Conservation (phyloP, 768 basidiomycete genomes). For the Dioszegia hungarica region DNA sequence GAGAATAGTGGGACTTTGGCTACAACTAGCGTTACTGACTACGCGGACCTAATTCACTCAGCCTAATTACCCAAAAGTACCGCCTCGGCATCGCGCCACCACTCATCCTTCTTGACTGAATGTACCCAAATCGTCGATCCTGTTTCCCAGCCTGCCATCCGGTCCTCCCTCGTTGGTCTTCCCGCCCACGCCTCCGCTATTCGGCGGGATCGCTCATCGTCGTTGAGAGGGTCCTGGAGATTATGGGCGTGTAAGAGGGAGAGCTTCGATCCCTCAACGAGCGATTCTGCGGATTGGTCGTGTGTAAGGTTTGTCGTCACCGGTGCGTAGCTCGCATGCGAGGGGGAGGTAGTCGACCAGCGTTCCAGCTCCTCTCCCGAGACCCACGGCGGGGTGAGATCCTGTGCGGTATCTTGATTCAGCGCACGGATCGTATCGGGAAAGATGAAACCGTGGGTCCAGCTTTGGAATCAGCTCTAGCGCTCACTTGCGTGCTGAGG, state of each 20-base stretch:
- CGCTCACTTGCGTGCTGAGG: not conserved
- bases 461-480: constrained; percentile 55
- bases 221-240: constrained; percentile 12
- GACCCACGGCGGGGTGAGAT: constrained; percentile 35
- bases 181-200: constrained; percentile 25
- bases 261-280: constrained; percentile 88
- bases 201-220: not conserved
- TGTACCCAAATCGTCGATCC: constrained; percentile 97
- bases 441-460: constrained; percentile 91
- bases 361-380: constrained; percentile 36
- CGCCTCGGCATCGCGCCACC: constrained; percentile 54
- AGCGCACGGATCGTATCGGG: constrained; percentile 77
- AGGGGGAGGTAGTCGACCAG: constrained; percentile 42
- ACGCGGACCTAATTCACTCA: too few species aligned
- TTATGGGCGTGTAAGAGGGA: constrained; percentile 47
- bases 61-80: not conserved
- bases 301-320: not conserved
- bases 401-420: constrained; percentile 48
- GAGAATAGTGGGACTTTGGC: too few species aligned
- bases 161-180: constrained; percentile 28
- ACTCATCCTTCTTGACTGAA: constrained; percentile 94
- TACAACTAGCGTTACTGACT: too few species aligned
- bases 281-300: constrained; percentile 64
- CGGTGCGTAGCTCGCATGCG: not conserved
- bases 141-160: constrained; percentile 24